phyloP scores from a whole-genome alignment of 306 rosid genomes.

The Casuarina glauca region DNA sequence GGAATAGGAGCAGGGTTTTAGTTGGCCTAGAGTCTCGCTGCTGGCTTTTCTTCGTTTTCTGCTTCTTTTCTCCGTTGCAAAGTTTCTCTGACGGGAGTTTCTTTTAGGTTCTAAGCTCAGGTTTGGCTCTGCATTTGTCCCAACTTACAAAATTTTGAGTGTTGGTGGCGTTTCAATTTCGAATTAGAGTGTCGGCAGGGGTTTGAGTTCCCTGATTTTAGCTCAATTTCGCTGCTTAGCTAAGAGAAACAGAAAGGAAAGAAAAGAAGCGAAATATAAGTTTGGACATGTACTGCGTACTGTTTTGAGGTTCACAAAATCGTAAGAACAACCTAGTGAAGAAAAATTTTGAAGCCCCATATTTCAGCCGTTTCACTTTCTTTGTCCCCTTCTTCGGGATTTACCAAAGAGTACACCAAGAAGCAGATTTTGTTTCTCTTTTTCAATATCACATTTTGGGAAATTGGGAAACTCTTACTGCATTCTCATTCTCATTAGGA shows the following conservation, averaged over 20 bases:
- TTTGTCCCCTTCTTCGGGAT: not conserved
- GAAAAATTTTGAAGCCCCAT: not conserved
- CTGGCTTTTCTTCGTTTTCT: not conserved
- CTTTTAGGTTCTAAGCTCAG: conserved; percentile 24
- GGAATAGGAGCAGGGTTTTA: conserved; percentile 22
- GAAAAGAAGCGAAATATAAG: not conserved
- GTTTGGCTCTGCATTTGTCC: conserved; percentile 34
- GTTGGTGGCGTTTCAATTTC: not conserved
- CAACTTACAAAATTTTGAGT: not conserved
- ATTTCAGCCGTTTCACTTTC: not conserved
- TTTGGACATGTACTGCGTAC: not conserved
- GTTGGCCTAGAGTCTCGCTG: not conserved
- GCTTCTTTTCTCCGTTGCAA: not conserved
- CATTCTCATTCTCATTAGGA: not conserved
- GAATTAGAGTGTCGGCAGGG: conserved; percentile 1
- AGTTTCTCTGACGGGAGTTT: conserved; percentile 9
- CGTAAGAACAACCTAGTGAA: not conserved
- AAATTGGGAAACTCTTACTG: not conserved
- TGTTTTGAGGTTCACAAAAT: not conserved
- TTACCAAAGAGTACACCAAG: not conserved
- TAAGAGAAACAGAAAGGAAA: conserved; percentile 6
- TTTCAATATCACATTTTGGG: not conserved
- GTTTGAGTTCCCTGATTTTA: not conserved
- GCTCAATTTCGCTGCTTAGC: conserved; percentile 4
- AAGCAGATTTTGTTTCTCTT: not conserved